Percentiles rank a stretch among this genome's conserved stretches.
These are phyloP conservation scores for Jamesozyma jinghongensis DNA, from an alignment of 805 yeast genomes.

Conservation along the genomic window DNA sequence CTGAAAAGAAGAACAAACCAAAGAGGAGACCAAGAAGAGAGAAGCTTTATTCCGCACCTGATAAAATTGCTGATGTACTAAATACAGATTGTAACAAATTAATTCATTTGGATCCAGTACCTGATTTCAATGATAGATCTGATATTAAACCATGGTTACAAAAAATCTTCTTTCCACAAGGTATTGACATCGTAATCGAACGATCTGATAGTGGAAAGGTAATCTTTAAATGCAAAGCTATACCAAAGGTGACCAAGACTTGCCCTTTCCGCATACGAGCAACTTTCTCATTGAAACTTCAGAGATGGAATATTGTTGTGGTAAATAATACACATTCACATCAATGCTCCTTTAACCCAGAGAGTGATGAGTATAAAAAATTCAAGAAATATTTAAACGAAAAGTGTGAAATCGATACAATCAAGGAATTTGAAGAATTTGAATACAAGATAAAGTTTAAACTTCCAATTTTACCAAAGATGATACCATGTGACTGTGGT, in stretches of 20 bases:
- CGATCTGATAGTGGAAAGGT: conserved; percentile 51
- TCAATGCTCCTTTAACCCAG: conserved; percentile 29
- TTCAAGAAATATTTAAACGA: conserved; percentile 23
- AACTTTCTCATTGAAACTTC: conserved; percentile 42
- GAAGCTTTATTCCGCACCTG: conserved; percentile 6
- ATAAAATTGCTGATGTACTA: conserved; percentile 9
- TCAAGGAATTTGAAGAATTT: conserved; percentile 27
- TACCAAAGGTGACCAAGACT: conserved; percentile 20
- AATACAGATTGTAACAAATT: conserved; percentile 25
- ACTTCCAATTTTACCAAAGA: conserved; percentile 23
- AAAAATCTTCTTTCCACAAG: conserved; percentile 36
- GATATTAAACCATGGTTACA: conserved; percentile 56
- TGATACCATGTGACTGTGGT: conserved; percentile 32
- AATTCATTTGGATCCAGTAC: conserved; percentile 31
- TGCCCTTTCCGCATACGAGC: conserved; percentile 62
- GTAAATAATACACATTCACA: conserved; percentile 55
- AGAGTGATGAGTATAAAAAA: conserved; percentile 27
- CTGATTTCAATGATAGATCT: conserved; percentile 33
- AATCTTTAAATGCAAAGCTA: conserved; percentile 48
- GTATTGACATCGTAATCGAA: conserved; percentile 49
- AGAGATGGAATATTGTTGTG: conserved; percentile 51
- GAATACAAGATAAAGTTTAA: conserved; percentile 26
- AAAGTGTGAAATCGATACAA: conserved; percentile 22
- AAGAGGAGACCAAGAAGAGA: conserved; percentile 4
- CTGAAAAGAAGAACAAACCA: background rate